Evolutionary conservation across 192 early-diverging fungal species (phyloP).

Genomic region (Linnemannia exigua): DNA sequence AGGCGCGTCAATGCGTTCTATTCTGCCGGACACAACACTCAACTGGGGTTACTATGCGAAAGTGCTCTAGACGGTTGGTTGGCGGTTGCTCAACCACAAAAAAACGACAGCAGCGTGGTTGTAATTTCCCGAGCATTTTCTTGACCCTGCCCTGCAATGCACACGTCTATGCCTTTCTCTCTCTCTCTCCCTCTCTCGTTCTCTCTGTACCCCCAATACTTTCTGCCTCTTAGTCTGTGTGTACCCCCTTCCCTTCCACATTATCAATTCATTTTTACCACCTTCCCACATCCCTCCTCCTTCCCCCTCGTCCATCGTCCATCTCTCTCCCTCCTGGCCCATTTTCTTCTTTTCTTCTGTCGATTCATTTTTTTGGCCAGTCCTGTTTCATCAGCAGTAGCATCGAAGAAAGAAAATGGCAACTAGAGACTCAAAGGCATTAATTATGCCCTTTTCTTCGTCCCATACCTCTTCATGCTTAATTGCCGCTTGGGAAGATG

Average conservation of each 20-base stretch:
- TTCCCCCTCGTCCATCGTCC: neutral
- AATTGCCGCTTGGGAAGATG: neutral
- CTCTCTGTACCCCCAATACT: too few relatives aligned
- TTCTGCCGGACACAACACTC: neutral
- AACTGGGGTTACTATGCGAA: too few relatives aligned
- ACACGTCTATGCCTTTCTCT: neutral
- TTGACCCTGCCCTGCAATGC: neutral
- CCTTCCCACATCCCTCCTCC: neutral
- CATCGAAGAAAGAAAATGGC: too few relatives aligned
- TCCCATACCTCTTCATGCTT: neutral
- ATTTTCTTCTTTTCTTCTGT: neutral
- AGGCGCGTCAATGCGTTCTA: neutral
- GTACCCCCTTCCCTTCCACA: neutral
- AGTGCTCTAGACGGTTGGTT: too few relatives aligned
- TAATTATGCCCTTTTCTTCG: neutral
- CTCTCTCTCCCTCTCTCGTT: neutral
- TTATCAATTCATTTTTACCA: neutral
- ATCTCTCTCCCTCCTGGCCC: neutral
- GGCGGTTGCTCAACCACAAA: too few relatives aligned
- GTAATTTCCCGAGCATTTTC: neutral
- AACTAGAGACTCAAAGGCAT: neutral
- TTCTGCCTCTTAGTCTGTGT: neutral
- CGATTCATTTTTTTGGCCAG: neutral
- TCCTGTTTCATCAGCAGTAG: neutral
- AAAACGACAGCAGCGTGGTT: conserved; percentile 2